These are phyloP conservation scores for Mycena sp. DNA, from an alignment of 1,284 basidiomycete species.

Conservation along the genomic window DNA sequence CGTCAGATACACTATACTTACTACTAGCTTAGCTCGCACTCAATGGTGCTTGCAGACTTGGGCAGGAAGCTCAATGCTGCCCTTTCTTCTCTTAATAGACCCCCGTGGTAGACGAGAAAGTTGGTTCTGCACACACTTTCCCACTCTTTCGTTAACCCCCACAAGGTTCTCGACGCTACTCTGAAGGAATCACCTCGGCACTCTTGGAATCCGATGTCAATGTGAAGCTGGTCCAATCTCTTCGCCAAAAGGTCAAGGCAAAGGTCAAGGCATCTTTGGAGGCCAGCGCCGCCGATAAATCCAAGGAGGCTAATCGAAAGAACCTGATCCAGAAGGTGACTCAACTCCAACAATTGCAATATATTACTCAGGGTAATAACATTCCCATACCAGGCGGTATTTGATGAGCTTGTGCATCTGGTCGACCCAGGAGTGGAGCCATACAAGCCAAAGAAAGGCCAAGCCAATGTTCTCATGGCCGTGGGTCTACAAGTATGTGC, in stretches of 20 bases:
- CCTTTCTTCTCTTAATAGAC: conserved; percentile 89
- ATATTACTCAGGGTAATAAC: conserved; percentile 5
- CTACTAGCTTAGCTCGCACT: no score
- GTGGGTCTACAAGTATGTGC: conserved; percentile 87
- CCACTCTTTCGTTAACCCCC: conserved; percentile 27
- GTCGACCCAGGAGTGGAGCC: conserved; percentile 96
- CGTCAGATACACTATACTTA: no score
- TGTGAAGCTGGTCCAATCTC: conserved; percentile 91
- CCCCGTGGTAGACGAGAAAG: conserved; percentile 92
- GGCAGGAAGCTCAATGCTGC: conserved; percentile 95
- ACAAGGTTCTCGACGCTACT: conserved; percentile 87
- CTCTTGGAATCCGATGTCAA: conserved; percentile 98
- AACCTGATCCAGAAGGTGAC: conserved; percentile 89
- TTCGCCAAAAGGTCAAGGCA: conserved; percentile 90
- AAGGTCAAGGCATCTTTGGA: conserved; percentile 86
- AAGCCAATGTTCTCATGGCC: conserved; percentile 96
- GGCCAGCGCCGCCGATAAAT: conserved; percentile 71
- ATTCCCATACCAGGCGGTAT: conserved; percentile 78
- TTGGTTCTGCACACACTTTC: conserved; percentile 39
- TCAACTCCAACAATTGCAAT: conserved; percentile 59
- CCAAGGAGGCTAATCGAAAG: conserved; percentile 85
- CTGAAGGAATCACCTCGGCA: conserved; percentile 96
- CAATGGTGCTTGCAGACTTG: conserved; percentile 98
- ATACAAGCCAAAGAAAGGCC: conserved; percentile 97
- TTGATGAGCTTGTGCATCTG: conserved; percentile 94